Base-by-base conservation (phyloP, 2,329 filamentous ascomycete genomes). In the Talaromyces atroroseus region DNA sequence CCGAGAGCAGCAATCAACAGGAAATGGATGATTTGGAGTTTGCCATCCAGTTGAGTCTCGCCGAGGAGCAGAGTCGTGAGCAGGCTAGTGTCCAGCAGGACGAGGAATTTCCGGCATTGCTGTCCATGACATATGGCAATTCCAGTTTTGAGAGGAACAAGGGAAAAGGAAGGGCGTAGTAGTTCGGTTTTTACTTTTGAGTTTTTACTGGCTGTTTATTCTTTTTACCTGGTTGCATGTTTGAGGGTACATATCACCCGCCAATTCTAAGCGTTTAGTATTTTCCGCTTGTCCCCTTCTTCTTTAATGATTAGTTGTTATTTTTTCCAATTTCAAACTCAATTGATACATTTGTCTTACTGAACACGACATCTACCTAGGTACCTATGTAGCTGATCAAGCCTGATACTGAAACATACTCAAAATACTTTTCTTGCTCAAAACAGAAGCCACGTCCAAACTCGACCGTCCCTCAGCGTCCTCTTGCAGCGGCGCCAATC, bases 21-120 rank as follows among this genome's bases (percentile, higher is more conserved):
- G 80, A 83, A 63, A 70, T 81, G 60, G 76, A 78, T 46, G 83
- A 86, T 67, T 64, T 87, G 32, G 81, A 85, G 58, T 82, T 83
- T 65, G 83, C 83, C 0, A 70, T 86, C 59, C 82, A 83, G 66
- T 66, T 86, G 24, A 86, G 84, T 66, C 72, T 86, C 50, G 82
- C 78, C 0, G 83, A 86, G 63, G 78, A 83, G 62, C 73, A 80
- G 65, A 81, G 79, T 64, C 70, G 74, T 46, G 69, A 68, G 50
- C 46, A 61, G 24, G 59, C 58, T 18, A 51, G 46, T 8, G 55
- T 49, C 5, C 49, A 64, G 23, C 62, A 65, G 21, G 59, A 59
- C 47, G 68, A 70, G n/a, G 68, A 72, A 34, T 73, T 70, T 16
- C 71, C 71, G 5, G 59, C 60, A 8, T 63, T 69, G 23, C 56